phyloP scores from a whole-genome alignment of 1,284 basidiomycete genomes.

The Cryptococcus hybrid region DNA sequence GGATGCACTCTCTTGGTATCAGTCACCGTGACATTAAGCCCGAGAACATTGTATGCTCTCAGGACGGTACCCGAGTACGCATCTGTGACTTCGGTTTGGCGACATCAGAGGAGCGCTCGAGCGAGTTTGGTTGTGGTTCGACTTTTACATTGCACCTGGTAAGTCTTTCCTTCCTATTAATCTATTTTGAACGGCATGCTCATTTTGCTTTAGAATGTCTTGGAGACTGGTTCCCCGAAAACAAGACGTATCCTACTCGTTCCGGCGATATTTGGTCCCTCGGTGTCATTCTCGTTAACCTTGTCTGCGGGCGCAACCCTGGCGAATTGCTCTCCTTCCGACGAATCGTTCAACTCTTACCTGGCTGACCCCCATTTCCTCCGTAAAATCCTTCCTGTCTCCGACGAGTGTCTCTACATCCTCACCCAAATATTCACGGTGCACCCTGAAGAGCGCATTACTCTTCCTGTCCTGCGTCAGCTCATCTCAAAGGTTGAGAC shows the following conservation, averaged over 20 bases:
- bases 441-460: constrained; percentile 57
- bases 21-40: constrained; percentile 98
- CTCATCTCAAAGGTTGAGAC: constrained; percentile 60
- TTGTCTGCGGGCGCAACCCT: constrained; percentile 83
- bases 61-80: constrained; percentile 72
- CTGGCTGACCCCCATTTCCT: constrained; percentile 67
- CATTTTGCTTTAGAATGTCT: constrained; percentile 72
- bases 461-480: constrained; percentile 63
- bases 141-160: constrained; percentile 51
- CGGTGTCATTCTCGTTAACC: constrained; percentile 88
- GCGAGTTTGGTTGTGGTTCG: constrained; percentile 75
- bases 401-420: constrained; percentile 52
- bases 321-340: constrained; percentile 72
- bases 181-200: neutral
- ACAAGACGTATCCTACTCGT: constrained; percentile 62
- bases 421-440: constrained; percentile 62
- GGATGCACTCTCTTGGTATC: constrained; percentile 66
- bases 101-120: constrained; percentile 80
- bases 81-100: constrained; percentile 91
- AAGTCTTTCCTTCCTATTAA: constrained; percentile 1
- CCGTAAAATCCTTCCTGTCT: constrained; percentile 66
- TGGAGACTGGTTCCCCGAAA: constrained; percentile 60
- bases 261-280: constrained; percentile 89
- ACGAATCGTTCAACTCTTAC: constrained; percentile 71
- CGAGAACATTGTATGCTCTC: constrained; percentile 91